A percentile compares a stretch with the other conserved stretches of the same genome.
Evolutionary conservation across 1,284 basidiomycete species (phyloP).

Genomic region (Tausonia pullulans): DNA sequence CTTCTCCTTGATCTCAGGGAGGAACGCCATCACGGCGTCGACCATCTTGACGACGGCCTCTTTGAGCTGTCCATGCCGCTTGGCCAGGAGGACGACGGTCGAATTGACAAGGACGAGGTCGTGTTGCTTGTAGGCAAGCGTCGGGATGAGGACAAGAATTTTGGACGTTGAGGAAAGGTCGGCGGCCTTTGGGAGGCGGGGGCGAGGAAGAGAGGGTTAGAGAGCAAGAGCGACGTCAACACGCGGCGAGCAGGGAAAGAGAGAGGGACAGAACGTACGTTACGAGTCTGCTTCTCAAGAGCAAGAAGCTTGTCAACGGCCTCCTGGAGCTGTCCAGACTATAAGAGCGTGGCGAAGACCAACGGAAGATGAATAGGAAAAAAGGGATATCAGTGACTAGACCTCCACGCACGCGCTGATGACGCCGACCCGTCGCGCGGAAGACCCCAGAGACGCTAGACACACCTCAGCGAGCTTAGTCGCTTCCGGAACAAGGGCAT

Average conservation of each 20-base stretch:
- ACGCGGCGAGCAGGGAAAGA: neutral
- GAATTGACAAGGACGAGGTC: constrained; percentile 61
- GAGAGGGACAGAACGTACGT: constrained; percentile 48
- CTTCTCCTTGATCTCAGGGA: constrained; percentile 57
- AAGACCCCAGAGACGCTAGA: neutral
- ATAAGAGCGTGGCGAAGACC: too few species aligned
- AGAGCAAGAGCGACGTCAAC: neutral
- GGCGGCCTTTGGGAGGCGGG: constrained; percentile 52
- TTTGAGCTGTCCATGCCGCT: constrained; percentile 97
- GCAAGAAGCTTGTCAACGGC: constrained; percentile 79
- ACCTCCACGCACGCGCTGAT: too few species aligned
- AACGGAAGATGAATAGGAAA: too few species aligned
- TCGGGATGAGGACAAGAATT: constrained; percentile 60
- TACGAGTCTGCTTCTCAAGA: constrained; percentile 93
- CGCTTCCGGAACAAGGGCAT: constrained; percentile 37
- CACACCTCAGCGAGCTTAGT: constrained; percentile 35
- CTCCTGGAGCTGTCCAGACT: constrained; percentile 63
- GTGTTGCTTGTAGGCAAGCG: constrained; percentile 59
- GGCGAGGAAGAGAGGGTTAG: neutral
- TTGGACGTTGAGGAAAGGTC: constrained; percentile 83
- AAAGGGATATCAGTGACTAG: constrained; percentile 8
- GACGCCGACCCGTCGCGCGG: too few species aligned
- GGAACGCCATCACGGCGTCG: constrained; percentile 67
- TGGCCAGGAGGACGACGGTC: constrained; percentile 63
- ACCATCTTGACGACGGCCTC: constrained; percentile 82